Base-by-base conservation (phyloP, 768 basidiomycete species). In the Lepiota brunneoincarnata region DNA sequence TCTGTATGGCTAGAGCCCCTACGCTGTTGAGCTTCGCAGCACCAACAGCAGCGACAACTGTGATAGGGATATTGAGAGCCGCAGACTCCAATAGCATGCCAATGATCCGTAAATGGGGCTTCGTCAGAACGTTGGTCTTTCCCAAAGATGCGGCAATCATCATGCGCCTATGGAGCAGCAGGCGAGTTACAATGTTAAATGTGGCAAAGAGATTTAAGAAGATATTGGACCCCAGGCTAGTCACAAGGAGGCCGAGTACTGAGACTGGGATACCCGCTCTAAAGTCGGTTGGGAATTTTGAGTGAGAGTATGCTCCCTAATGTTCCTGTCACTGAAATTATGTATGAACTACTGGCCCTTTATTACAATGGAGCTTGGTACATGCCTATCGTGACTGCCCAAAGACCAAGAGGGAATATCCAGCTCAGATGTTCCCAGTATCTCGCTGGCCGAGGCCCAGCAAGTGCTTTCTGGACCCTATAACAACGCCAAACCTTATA, bases 401-500 rank as follows among this genome's bases (percentile, higher is more conserved):
- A 50, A 5, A 40, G 17, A 4, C 26, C 11, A 7, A 41, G 17
- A 4, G 26, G 49, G 31, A 50, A 12, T 9, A 50, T 39, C 49
- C 49, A 50, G 15, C 37, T 26, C 10, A 28, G 2, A 17, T 24
- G 23, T 2, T 28, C 9, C 37, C 15, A 21, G 17, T 15, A 18
- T 1, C 45, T 12, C 11, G 24, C 38, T 6, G 15, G 15, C 6
- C 15, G 38, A 15, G 3, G 4, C 1, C 2, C 23, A 14, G 15
- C 3, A 9, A 50, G 24, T 2, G 26, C 39, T 26, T 41, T 50
- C 20, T 50, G 37, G n/a, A 41, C 23, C 49, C n/a, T 21, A 20
- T 41, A 41, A 18, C 49, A 50, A 26, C 49, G 38, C 49, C 49
- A 50, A 11, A 50, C 26, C 49, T 50, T 20, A 17, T 15, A 5